phyloP scores from a whole-genome alignment of 345 rosid genomes.

The Odontarrhena argentea region DNA sequence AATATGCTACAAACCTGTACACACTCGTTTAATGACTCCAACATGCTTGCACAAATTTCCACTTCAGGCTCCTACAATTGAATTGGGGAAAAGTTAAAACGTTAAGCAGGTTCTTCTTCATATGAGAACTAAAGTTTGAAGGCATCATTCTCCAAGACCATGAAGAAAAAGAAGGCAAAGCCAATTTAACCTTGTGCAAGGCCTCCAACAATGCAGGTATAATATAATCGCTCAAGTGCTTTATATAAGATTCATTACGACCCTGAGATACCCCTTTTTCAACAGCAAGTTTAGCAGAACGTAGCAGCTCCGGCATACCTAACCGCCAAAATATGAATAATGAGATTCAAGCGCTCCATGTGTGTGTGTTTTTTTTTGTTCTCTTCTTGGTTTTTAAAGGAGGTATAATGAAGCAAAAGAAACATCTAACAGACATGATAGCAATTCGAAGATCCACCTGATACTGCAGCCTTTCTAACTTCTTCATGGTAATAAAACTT shows the following conservation, averaged over 20 bases:
- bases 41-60: conserved; percentile 69
- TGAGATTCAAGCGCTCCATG: conserved; percentile 3
- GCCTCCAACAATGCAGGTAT: conserved; percentile 72
- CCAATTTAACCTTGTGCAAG: conserved; percentile 57
- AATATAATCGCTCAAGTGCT: conserved; percentile 65
- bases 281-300: conserved; percentile 64
- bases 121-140: conserved; percentile 11
- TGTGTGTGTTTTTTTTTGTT: neutral
- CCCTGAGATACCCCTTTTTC: conserved; percentile 69
- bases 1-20: conserved; percentile 53
- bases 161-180: neutral
- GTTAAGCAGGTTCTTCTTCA: neutral
- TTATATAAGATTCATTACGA: conserved; percentile 60
- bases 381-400: neutral
- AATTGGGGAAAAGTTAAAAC: conserved; percentile 11
- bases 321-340: neutral
- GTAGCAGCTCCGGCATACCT: conserved; percentile 75
- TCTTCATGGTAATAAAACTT: conserved; percentile 79
- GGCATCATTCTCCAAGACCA: neutral
- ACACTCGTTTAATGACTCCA: conserved; percentile 71
- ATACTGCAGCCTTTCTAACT: conserved; percentile 80
- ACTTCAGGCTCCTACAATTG: conserved; percentile 64
- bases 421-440: conserved; percentile 14
- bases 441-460: conserved; percentile 47
- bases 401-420: conserved; percentile 19